phyloP scores from a whole-genome alignment of 164 flowering plant genomes.

The Vitis riparia region DNA sequence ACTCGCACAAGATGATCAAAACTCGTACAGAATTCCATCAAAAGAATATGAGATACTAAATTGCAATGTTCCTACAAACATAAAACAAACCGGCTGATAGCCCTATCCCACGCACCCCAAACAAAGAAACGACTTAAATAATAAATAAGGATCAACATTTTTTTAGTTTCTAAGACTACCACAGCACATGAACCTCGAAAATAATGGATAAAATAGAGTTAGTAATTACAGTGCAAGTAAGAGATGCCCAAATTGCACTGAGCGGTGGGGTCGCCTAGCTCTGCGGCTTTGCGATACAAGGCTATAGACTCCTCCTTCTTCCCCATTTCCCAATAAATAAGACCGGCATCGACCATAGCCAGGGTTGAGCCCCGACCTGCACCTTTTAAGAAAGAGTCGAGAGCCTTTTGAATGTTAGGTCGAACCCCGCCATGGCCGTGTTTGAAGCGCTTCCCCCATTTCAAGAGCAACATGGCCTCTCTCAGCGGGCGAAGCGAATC shows the following conservation, averaged over 20 bases:
- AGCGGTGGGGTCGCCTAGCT: conserved; percentile 80
- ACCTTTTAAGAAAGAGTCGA: conserved; percentile 79
- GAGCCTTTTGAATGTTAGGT: conserved; percentile 57
- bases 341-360: conserved; percentile 97
- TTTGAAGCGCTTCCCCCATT: conserved; percentile 87
- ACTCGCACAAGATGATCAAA: too few relatives aligned
- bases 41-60: too few relatives aligned
- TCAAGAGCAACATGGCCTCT: conserved; percentile 77
- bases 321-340: conserved; percentile 89
- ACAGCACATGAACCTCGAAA: not conserved
- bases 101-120: too few relatives aligned
- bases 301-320: conserved; percentile 54
- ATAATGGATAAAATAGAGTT: not conserved
- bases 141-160: too few relatives aligned
- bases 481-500: conserved; percentile 76
- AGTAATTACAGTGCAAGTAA: conserved; percentile 60
- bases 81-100: too few relatives aligned
- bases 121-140: too few relatives aligned
- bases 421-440: conserved; percentile 84
- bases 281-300: conserved; percentile 67
- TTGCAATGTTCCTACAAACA: too few relatives aligned
- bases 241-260: conserved; percentile 87
- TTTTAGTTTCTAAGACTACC: too few relatives aligned
- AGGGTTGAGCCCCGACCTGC: conserved; percentile 83
- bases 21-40: too few relatives aligned